Conservation (phyloP, 2,329 filamentous ascomycete genomes). For the Penicillium sp. region DNA sequence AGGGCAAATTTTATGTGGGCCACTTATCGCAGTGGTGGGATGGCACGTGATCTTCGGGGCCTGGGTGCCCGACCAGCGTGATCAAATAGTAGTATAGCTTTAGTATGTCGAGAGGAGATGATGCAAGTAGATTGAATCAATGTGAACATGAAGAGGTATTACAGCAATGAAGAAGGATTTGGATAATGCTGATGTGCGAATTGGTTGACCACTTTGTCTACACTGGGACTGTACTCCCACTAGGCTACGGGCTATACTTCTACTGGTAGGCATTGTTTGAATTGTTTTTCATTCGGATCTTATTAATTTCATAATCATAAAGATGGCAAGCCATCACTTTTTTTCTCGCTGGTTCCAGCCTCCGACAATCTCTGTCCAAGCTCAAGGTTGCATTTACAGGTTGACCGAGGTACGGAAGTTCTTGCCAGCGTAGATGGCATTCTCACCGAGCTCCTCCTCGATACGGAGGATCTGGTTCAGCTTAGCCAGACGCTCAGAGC, state of each 20-base stretch:
- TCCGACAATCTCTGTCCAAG: background rate
- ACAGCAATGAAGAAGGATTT: no score
- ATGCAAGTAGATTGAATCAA: no score
- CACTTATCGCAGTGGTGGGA: slow-evolving; percentile 26
- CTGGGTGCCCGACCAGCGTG: slow-evolving; percentile 26
- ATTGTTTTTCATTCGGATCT: slow-evolving; percentile 26
- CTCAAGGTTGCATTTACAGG: slow-evolving; percentile 63
- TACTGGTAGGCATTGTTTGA: slow-evolving; percentile 9
- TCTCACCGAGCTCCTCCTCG: slow-evolving; percentile 94
- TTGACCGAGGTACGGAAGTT: slow-evolving; percentile 92
- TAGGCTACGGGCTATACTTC: no score
- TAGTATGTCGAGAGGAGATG: background rate
- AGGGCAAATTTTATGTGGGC: slow-evolving; percentile 37
- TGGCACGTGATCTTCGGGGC: slow-evolving; percentile 27
- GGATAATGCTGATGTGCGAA: no score
- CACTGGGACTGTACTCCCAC: no score
- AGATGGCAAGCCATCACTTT: slow-evolving; percentile 21
- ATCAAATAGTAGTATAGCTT: slow-evolving; percentile 1
- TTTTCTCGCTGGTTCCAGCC: slow-evolving; percentile 8
- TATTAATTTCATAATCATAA: slow-evolving; percentile 36
- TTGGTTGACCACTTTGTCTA: no score
- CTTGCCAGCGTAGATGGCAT: slow-evolving; percentile 87
- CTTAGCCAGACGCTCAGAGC: slow-evolving; percentile 98
- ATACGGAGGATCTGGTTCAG: slow-evolving; percentile 99
- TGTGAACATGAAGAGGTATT: no score